Evolutionary conservation across 2,329 filamentous ascomycete species (phyloP), one percentile per base, ranked within the genome.

Genomic region (Phyllosticta citribraziliensis): DNA sequence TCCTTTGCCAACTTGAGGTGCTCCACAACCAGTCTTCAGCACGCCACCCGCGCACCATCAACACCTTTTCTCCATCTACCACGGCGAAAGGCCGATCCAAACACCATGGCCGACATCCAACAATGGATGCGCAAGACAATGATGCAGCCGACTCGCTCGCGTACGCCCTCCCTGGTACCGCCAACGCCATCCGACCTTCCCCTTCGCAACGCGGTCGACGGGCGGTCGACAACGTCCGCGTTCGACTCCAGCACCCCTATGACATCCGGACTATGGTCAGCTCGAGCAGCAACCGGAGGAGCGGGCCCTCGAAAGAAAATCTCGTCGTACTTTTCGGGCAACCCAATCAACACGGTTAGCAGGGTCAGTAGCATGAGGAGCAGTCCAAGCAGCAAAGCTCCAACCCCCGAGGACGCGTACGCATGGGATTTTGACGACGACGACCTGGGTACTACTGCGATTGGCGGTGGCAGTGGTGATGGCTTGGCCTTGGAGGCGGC

Each of bases 291-390:
- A n/a, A n/a, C 40, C 3, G 17, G 40, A 47, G 40, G 14, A 47
- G 40, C 12, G 3, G 58, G 58, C 12, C 58, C 58, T 10, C 58
- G 58, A 20, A 60, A 60, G 53, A 60, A 60, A 22, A 53, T 57
- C 11, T 57, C 56, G 9, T 58, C 55, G 4, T 58, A 57, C 55
- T 61, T 61, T 30, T 58, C 59, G 63, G 66, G 2, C 65, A 69
- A n/a, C 60, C 60, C n/a, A 66, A 70, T 72, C 60, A 69, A 70
- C 40, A 17, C 40, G 40, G 14, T 47, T 14, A 14, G 40, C 40
- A 4, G 40, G 6, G 14, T 47, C 6, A n/a, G 40, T 14, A 47
- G 40, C 40, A 17, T 47, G 40, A 47, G 40, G 40, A 47, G 40
- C 14, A 47, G 40, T 14, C 40, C 40, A 14, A 47, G 40, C 40